Conservation (phyloP, 1,139 yeast species). For the Debaryomyces fabryi region DNA sequence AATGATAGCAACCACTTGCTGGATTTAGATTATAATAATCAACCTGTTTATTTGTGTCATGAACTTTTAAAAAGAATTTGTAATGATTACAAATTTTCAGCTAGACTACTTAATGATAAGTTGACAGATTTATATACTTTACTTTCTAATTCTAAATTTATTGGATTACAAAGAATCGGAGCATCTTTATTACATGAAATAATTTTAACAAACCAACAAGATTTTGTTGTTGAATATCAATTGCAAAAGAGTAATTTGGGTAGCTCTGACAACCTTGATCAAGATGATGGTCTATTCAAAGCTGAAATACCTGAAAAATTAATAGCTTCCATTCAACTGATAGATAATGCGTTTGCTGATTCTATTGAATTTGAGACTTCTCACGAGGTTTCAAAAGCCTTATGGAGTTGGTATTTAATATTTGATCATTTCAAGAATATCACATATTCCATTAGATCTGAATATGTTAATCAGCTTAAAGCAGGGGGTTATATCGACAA, state of each 20-base stretch:
- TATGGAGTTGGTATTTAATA: conserved; percentile 74
- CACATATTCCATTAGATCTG: conserved; percentile 63
- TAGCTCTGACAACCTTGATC: conserved; percentile 18
- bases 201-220: conserved; percentile 50
- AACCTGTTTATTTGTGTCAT: conserved; percentile 36
- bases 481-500: conserved; percentile 47
- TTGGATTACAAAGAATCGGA: conserved; percentile 39
- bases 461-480: conserved; percentile 60
- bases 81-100: conserved; percentile 14
- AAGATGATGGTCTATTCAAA: conserved; percentile 19
- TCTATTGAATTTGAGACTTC: conserved; percentile 37
- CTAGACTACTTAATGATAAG: conserved; percentile 19
- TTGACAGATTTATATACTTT: conserved; percentile 23
- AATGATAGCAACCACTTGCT: conserved; percentile 25
- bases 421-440: conserved; percentile 67
- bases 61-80: conserved; percentile 37
- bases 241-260: conserved; percentile 37
- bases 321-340: conserved; percentile 23
- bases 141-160: conserved; percentile 25
- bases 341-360: conserved; percentile 22
- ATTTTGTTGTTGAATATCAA: conserved; percentile 63
- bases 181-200: conserved; percentile 36
- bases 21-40: conserved; percentile 24
- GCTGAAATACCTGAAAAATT: conserved; percentile 41
- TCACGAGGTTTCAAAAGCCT: conserved; percentile 42